phyloP scores from a whole-genome alignment of 1,284 basidiomycete genomes.

The Puccinia horiana region DNA sequence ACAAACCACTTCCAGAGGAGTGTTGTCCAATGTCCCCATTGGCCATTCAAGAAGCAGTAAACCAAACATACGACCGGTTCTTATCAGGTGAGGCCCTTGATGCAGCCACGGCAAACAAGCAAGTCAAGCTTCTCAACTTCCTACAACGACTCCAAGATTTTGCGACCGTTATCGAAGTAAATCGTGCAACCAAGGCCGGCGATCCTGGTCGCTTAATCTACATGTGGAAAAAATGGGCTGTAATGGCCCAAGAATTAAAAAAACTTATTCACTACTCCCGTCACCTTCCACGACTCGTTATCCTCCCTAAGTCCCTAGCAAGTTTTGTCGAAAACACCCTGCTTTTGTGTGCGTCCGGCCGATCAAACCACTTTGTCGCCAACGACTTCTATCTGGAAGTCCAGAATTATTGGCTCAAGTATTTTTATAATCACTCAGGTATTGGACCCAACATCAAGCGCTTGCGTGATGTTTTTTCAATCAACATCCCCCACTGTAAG shows the following conservation, averaged over 20 bases:
- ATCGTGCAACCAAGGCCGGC: background rate
- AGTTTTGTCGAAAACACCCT: background rate
- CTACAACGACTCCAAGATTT: background rate
- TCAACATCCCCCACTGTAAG: background rate
- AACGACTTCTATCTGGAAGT: constrained; percentile 10
- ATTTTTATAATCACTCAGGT: background rate
- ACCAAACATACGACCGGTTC: no score
- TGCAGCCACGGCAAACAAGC: background rate
- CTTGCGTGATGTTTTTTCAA: background rate
- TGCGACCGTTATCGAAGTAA: background rate
- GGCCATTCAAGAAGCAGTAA: no score
- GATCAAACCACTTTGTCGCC: background rate
- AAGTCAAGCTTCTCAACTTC: background rate
- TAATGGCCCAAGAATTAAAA: background rate
- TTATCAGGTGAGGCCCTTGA: no score
- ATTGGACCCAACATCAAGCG: background rate
- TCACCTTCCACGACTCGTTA: background rate
- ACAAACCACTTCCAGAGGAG: no score
- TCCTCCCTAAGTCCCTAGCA: background rate
- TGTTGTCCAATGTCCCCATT: no score
- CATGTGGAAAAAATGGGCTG: background rate
- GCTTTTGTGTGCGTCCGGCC: background rate
- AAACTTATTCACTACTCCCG: background rate
- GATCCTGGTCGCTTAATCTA: background rate
- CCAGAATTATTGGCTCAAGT: constrained; percentile 17